Conservation (phyloP, 2,329 filamentous ascomycete genomes). For the Fusarium xyrophilum region DNA sequence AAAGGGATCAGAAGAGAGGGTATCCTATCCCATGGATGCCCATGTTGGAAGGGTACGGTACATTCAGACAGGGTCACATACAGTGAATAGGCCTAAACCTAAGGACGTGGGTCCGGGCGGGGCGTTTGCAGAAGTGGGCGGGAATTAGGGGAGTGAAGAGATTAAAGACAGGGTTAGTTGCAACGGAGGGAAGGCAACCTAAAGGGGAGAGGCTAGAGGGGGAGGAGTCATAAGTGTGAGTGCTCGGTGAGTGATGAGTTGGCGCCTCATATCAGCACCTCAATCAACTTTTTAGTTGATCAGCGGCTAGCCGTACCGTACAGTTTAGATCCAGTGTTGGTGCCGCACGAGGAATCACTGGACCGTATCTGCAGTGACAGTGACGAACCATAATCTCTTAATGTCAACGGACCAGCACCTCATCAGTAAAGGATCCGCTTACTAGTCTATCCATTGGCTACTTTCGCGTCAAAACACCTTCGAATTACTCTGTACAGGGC, state of each 20-base stretch:
- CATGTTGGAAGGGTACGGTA: not conserved
- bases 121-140: slow-evolving; percentile 28
- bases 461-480: slow-evolving; percentile 27
- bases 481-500: slow-evolving; percentile 25
- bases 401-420: not conserved
- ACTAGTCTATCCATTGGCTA: slow-evolving; percentile 16
- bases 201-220: not conserved
- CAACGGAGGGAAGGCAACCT: not conserved
- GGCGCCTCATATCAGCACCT: not conserved
- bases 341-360: not conserved
- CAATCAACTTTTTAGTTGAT: not conserved
- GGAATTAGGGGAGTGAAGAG: slow-evolving; percentile 33
- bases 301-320: not conserved
- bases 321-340: not conserved
- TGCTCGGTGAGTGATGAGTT: not conserved
- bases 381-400: not conserved
- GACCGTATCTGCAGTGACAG: not conserved
- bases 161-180: slow-evolving; percentile 13
- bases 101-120: slow-evolving; percentile 23
- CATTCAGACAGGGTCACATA: slow-evolving; percentile 15
- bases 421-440: slow-evolving; percentile 16
- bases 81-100: slow-evolving; percentile 21
- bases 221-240: not conserved
- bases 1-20: slow-evolving; percentile 17
- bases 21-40: not conserved